Percentiles rank a stretch among this genome's conserved stretches.
These are phyloP conservation scores for Alnus glutinosa DNA, from an alignment of 306 rosid genomes.

Conservation along the genomic window DNA sequence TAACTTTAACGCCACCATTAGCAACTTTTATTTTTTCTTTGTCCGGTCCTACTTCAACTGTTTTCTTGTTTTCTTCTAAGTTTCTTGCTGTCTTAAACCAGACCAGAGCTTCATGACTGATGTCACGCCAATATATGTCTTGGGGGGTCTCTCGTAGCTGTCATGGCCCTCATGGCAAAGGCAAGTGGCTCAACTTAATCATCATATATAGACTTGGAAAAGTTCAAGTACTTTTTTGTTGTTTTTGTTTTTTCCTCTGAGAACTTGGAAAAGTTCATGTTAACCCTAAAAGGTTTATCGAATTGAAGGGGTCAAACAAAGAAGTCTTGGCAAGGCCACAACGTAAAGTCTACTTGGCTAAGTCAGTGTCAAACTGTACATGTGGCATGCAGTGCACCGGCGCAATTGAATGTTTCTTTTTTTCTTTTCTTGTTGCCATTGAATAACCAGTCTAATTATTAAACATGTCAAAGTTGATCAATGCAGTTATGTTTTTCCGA, in stretches of 20 bases:
- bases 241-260: too few species aligned
- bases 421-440: conserved; percentile 2
- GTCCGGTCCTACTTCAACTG: not conserved
- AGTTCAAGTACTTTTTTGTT: not conserved
- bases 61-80: not conserved
- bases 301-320: conserved; percentile 34
- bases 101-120: conserved; percentile 29
- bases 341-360: not conserved
- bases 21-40: too few species aligned
- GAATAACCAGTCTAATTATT: not conserved
- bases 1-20: too few species aligned
- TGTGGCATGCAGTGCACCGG: conserved; percentile 20
- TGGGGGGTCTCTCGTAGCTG: conserved; percentile 39
- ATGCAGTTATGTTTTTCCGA: not conserved
- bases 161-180: conserved; percentile 47
- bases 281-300: conserved; percentile 17
- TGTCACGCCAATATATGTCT: conserved; percentile 24
- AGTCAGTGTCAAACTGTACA: conserved; percentile 1
- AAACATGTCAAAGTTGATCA: conserved; percentile 20
- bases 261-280: not conserved
- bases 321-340: conserved; percentile 18
- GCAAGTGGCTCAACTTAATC: conserved; percentile 42
- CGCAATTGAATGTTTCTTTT: conserved; percentile 32
- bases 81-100: conserved; percentile 15
- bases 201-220: conserved; percentile 31